These are phyloP conservation scores for Nicotiana paniculata DNA, from an alignment of 257 asterid genomes.

Conservation along the genomic window DNA sequence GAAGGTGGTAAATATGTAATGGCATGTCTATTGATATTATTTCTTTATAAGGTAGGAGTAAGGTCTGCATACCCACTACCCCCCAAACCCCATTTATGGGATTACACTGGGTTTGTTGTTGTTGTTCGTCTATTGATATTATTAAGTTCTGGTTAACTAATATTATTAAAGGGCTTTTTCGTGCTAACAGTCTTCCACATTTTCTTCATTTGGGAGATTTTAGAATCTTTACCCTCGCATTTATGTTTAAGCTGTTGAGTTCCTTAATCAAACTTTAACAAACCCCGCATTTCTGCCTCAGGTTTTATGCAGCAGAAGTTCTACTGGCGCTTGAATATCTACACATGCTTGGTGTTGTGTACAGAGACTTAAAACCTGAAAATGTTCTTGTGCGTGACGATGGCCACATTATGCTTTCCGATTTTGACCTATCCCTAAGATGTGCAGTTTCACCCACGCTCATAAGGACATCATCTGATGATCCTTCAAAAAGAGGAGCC, in stretches of 20 bases:
- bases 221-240: not conserved
- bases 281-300: slow-evolving; percentile 15
- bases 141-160: not conserved
- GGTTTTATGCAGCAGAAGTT: slow-evolving; percentile 86
- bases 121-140: too few relatives aligned
- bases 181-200: not conserved
- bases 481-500: slow-evolving; percentile 44
- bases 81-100: too few relatives aligned
- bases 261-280: not conserved
- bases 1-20: too few relatives aligned
- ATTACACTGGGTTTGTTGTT: too few relatives aligned
- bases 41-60: too few relatives aligned
- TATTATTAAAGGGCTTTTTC: not conserved
- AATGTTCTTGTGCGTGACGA: slow-evolving; percentile 76
- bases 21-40: not conserved
- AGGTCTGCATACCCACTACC: too few relatives aligned
- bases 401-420: slow-evolving; percentile 88
- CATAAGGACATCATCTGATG: slow-evolving; percentile 38
- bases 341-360: slow-evolving; percentile 85
- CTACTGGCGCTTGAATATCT: slow-evolving; percentile 76
- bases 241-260: not conserved
- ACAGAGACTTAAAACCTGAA: slow-evolving; percentile 77
- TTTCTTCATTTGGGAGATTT: not conserved
- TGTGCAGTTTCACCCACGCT: slow-evolving; percentile 74
- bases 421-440: slow-evolving; percentile 73